Percentiles rank a stretch among this genome's conserved stretches.
phyloP scores from a whole-genome alignment of 164 flowering plant genomes.

The Annona cherimola region DNA sequence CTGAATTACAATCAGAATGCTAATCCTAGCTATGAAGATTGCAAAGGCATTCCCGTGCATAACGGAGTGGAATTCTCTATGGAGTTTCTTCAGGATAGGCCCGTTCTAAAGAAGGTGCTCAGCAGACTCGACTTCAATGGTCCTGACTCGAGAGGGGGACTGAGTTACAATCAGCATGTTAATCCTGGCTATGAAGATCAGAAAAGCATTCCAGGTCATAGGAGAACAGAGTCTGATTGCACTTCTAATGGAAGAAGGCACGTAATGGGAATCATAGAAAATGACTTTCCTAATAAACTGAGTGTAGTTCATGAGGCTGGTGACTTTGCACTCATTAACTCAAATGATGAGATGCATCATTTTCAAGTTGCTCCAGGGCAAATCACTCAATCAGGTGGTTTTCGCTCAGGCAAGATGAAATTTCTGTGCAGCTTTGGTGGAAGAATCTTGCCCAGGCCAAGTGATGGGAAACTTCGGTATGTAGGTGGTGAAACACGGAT shows the following conservation, averaged over 20 bases:
- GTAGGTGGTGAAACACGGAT: conserved; percentile 89
- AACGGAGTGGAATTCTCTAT: conserved; percentile 30
- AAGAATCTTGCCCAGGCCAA: conserved; percentile 70
- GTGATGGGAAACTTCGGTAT: conserved; percentile 78
- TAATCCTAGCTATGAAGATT: conserved; percentile 35
- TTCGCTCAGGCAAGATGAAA: conserved; percentile 50
- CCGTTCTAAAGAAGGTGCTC: conserved; percentile 19
- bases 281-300: too few relatives aligned
- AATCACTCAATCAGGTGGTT: conserved; percentile 26
- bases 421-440: conserved; percentile 93
- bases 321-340: not conserved
- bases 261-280: conserved; percentile 7
- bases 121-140: conserved; percentile 20
- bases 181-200: conserved; percentile 24
- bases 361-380: conserved; percentile 21
- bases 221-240: conserved; percentile 18
- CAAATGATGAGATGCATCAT: conserved; percentile 29
- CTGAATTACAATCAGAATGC: conserved; percentile 27
- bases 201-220: conserved; percentile 15
- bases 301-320: too few relatives aligned
- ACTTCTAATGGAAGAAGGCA: conserved; percentile 11
- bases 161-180: conserved; percentile 6
- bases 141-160: conserved; percentile 9
- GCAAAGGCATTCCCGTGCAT: conserved; percentile 40
- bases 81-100: conserved; percentile 55